These are phyloP conservation scores for Sorghum bicolor DNA, from an alignment of 176 grass and related monocot species.

Conservation along the genomic window Sorghum_bicolor_NCBIv3 NC_012872.2:62662501-62663000, in stretches of 20 bases:
- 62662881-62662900: background rate
- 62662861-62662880: background rate
- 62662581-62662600: background rate
- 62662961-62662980: background rate
- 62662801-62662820: background rate
- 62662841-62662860: background rate
- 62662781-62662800: background rate
- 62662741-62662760: background rate
- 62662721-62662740: background rate
- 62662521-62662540: background rate
- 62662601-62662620: background rate
- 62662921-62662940: background rate
- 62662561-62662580: background rate
- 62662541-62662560: background rate
- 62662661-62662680: background rate
- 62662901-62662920: background rate
- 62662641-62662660: background rate
- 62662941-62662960: background rate
- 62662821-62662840: background rate
- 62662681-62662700: background rate
- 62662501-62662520: background rate
- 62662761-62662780: background rate
- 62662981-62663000: conserved; percentile 8
- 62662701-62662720: background rate
- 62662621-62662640: background rate